Evolutionary conservation across 1,284 basidiomycete species (phyloP).

Genomic region (Ganoderma meredithae): DNA sequence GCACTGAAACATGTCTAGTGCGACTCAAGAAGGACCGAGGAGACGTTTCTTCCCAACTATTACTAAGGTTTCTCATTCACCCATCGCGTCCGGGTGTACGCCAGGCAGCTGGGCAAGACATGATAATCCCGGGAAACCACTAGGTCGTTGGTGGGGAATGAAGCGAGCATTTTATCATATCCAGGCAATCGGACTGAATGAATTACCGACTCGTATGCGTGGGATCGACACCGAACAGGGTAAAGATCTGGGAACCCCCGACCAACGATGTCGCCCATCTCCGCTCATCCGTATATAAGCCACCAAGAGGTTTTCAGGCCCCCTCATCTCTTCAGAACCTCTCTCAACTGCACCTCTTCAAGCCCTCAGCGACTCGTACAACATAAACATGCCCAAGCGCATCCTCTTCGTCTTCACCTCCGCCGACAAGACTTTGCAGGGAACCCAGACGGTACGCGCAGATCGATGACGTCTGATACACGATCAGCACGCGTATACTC

Average conservation of each 20-base stretch:
- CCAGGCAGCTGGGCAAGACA: background rate
- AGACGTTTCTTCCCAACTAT: background rate
- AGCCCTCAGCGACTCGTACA: background rate
- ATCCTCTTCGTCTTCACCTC: slow-evolving; percentile 84
- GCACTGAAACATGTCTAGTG: background rate
- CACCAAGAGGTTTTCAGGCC: background rate
- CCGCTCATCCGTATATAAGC: slow-evolving; percentile 3
- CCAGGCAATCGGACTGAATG: background rate
- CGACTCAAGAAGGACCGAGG: background rate
- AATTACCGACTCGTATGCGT: background rate
- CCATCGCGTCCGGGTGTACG: background rate
- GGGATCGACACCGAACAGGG: background rate
- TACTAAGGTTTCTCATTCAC: background rate
- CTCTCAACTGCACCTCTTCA: background rate
- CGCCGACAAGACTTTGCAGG: slow-evolving; percentile 65
- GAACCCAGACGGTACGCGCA: slow-evolving; percentile 57
- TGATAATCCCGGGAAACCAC: background rate
- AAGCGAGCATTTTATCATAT: background rate
- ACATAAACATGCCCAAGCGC: slow-evolving; percentile 42
- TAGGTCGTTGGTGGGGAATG: background rate
- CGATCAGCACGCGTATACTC: slow-evolving; percentile 7
- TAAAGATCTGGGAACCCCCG: background rate
- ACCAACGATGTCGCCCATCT: background rate
- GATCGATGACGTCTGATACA: background rate
- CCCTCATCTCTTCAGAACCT: background rate